Conservation (phyloP, 2,329 filamentous ascomycete species). For the Rugonectria rugulosa region DNA sequence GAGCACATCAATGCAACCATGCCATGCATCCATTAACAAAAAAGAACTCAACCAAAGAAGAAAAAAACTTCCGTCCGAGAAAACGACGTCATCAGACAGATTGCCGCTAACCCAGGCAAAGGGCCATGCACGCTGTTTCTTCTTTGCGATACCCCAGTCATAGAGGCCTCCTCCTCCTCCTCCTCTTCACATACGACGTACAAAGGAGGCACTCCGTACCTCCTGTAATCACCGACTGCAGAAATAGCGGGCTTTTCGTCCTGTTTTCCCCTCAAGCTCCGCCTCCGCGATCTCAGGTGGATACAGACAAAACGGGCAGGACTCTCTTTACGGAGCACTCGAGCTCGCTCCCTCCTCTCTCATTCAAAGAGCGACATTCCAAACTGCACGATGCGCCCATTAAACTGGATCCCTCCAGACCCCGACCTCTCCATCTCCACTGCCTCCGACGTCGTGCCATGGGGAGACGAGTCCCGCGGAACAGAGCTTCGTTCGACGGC, state of each 20-base stretch:
- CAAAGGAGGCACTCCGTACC: too few species aligned
- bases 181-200: too few species aligned
- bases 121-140: not conserved
- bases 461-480: constrained; percentile 10
- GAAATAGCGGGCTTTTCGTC: constrained; percentile 10
- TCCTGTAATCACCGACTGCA: not conserved
- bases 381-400: constrained; percentile 33
- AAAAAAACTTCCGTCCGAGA: not conserved
- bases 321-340: too few species aligned
- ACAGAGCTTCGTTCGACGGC: constrained; percentile 7
- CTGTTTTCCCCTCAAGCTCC: constrained; percentile 2
- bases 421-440: constrained; percentile 35
- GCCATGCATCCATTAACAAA: not conserved
- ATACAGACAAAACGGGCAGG: too few species aligned
- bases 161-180: constrained; percentile 9
- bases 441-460: constrained; percentile 6
- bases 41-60: not conserved
- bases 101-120: not conserved
- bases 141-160: constrained; percentile 22
- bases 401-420: constrained; percentile 35
- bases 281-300: constrained; percentile 26
- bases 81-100: not conserved
- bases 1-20: not conserved
- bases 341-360: not conserved
- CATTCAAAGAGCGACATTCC: constrained; percentile 26